phyloP scores from a whole-genome alignment of 768 basidiomycete genomes.

The Tulasnella sp. region DNA sequence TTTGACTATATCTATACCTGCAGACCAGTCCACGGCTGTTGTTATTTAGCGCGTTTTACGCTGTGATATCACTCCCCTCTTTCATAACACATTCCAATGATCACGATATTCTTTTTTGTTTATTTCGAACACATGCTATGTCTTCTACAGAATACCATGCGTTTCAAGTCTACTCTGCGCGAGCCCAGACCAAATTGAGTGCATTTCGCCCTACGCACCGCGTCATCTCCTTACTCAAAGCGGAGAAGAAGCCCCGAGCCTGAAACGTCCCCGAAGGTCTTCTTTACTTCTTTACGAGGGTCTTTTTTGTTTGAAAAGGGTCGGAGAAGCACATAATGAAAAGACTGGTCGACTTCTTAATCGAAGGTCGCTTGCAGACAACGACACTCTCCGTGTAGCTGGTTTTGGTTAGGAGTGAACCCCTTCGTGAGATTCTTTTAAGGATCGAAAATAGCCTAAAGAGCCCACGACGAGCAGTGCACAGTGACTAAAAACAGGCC shows the following conservation, averaged over 20 bases:
- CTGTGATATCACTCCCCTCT: slow-evolving; percentile 3
- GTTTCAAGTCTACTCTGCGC: background rate
- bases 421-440: background rate
- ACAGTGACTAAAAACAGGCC: background rate
- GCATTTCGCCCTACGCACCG: slow-evolving; percentile 1
- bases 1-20: background rate
- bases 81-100: background rate
- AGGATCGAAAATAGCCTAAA: background rate
- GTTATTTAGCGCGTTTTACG: slow-evolving; percentile 7
- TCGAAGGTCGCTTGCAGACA: background rate
- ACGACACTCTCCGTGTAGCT: background rate
- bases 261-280: background rate
- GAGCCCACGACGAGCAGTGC: background rate
- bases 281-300: background rate
- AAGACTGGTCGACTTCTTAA: background rate
- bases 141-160: background rate
- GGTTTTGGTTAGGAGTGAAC: background rate
- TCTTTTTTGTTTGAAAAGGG: background rate
- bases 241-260: background rate
- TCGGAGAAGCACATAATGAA: background rate
- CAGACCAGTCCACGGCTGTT: background rate
- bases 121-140: background rate
- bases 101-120: background rate
- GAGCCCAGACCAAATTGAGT: background rate
- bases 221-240: background rate